Evolutionary conservation across 371 early-diverging fungal species (phyloP).

Genomic region (Rhizopus stolonifer): DNA sequence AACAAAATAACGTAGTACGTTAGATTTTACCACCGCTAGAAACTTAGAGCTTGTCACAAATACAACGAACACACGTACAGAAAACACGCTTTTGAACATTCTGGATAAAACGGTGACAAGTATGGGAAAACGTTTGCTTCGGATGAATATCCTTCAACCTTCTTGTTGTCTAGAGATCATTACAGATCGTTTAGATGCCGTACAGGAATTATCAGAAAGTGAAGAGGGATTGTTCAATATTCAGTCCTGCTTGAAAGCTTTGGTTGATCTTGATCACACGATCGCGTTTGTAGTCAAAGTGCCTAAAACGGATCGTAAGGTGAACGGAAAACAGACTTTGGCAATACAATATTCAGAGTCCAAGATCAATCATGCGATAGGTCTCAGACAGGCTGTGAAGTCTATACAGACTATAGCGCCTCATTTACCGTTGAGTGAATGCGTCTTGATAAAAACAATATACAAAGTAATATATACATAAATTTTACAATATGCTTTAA

Average conservation of each 20-base stretch:
- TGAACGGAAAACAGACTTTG: slow-evolving; percentile 28
- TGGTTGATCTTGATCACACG: slow-evolving; percentile 32
- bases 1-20: not conserved
- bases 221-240: slow-evolving; percentile 44
- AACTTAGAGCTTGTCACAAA: slow-evolving; percentile 69
- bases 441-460: slow-evolving; percentile 8
- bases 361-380: slow-evolving; percentile 72
- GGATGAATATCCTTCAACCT: slow-evolving; percentile 76
- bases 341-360: slow-evolving; percentile 61
- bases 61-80: slow-evolving; percentile 27
- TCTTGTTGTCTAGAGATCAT: slow-evolving; percentile 36
- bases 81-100: slow-evolving; percentile 53
- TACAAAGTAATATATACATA: slow-evolving; percentile 11
- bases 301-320: slow-evolving; percentile 34
- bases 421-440: slow-evolving; percentile 14
- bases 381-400: slow-evolving; percentile 64
- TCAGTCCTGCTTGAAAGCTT: slow-evolving; percentile 23
- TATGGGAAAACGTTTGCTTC: slow-evolving; percentile 75
- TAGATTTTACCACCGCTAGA: slow-evolving; percentile 55
- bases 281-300: slow-evolving; percentile 25
- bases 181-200: slow-evolving; percentile 50
- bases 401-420: slow-evolving; percentile 37
- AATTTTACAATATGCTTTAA: not conserved
- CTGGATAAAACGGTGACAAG: slow-evolving; percentile 65
- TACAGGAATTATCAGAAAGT: slow-evolving; percentile 41